These are phyloP conservation scores for Strigomonas culicis DNA, from an alignment of 208 protist genomes.

Conservation along the genomic window DNA sequence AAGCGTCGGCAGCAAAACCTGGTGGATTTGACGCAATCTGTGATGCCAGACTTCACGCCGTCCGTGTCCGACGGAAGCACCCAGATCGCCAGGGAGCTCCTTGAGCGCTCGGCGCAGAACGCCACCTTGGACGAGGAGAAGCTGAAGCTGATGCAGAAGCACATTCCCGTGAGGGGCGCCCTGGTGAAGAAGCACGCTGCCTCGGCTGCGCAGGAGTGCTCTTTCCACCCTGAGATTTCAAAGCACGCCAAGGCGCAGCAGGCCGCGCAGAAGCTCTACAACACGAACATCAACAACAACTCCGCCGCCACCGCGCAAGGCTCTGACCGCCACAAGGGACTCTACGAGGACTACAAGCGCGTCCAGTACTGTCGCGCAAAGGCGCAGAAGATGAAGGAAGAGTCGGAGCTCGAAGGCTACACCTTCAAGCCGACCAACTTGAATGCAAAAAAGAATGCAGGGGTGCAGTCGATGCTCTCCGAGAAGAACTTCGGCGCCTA, in stretches of 20 bases:
- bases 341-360: slow-evolving; percentile 35
- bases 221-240: slow-evolving; percentile 62
- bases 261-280: too few species aligned
- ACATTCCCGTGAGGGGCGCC: slow-evolving; percentile 26
- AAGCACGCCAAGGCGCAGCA: slow-evolving; percentile 20
- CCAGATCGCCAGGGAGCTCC: slow-evolving; percentile 41
- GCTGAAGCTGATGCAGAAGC: slow-evolving; percentile 22
- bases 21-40: slow-evolving; percentile 30
- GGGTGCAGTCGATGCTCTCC: slow-evolving; percentile 48
- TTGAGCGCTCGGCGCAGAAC: slow-evolving; percentile 42
- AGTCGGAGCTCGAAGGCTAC: slow-evolving; percentile 28
- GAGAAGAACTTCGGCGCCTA: slow-evolving; percentile 42
- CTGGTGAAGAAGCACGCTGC: slow-evolving; percentile 60
- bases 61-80: slow-evolving; percentile 42
- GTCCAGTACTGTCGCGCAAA: slow-evolving; percentile 13
- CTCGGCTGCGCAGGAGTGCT: slow-evolving; percentile 59
- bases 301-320: not conserved
- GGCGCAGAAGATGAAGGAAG: slow-evolving; percentile 33
- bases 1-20: slow-evolving; percentile 38
- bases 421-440: slow-evolving; percentile 52
- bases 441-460: slow-evolving; percentile 23
- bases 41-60: slow-evolving; percentile 70
- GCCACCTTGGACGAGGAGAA: slow-evolving; percentile 23
- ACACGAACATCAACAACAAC: too few species aligned
- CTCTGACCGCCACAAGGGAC: slow-evolving; percentile 15